Evolutionary conservation across 768 basidiomycete species (phyloP).

Genomic region (Exidia glandulosa): DNA sequence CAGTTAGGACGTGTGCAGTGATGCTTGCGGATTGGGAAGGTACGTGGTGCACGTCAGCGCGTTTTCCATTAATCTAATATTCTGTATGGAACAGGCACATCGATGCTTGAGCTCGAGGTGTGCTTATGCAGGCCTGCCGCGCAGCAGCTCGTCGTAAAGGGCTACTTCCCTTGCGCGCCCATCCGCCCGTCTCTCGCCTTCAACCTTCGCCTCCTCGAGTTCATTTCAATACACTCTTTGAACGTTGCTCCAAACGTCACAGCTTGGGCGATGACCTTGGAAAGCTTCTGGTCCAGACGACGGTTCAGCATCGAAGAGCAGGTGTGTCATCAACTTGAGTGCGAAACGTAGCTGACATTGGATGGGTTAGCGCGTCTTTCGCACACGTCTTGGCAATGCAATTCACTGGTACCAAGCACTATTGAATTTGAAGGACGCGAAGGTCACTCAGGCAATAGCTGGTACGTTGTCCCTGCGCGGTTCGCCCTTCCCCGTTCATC

Average conservation of each 20-base stretch:
- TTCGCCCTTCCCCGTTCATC: too few species aligned
- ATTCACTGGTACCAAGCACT: neutral
- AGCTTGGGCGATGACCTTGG: neutral
- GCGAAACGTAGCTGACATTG: neutral
- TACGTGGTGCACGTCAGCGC: too few species aligned
- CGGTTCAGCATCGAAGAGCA: neutral
- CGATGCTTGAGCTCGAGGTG: too few species aligned
- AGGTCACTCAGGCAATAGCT: neutral
- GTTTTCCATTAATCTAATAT: too few species aligned
- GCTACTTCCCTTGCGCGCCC: slow-evolving; percentile 3
- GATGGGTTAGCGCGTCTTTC: neutral
- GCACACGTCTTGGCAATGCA: neutral
- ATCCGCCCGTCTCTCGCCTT: neutral
- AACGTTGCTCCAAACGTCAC: neutral
- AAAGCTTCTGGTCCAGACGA: neutral
- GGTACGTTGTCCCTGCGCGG: neutral
- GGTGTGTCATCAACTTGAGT: neutral
- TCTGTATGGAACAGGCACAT: too few species aligned
- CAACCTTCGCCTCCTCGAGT: neutral
- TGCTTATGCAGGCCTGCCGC: neutral
- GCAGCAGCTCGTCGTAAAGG: neutral
- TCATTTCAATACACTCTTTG: neutral
- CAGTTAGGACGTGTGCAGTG: too few species aligned
- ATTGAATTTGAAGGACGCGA: neutral
- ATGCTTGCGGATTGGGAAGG: too few species aligned